Base-by-base conservation (phyloP, 2,329 filamentous ascomycete genomes). In the Phialophora tarda region DNA sequence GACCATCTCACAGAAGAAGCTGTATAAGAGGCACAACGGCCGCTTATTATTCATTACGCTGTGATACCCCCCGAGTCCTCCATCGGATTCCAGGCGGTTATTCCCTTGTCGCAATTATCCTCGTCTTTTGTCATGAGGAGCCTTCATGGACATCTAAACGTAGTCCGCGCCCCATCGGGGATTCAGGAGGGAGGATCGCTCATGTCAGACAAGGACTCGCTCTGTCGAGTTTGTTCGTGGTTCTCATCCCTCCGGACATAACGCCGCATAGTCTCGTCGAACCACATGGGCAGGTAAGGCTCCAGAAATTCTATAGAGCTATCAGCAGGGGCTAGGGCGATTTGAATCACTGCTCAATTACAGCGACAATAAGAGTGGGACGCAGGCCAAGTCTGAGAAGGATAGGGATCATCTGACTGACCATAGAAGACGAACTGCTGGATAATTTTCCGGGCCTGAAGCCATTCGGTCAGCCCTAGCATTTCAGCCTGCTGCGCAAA, bases 261-360 rank as follows among this genome's bases (percentile, higher is more conserved):
- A 21, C 2, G 6, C n/a, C n/a, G 12, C 51, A 63, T 26, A 11
- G 64, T 59, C 24, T 66, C 64, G 24, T 53, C 64, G 41, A 60
- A 62, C 59, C 64, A 66, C 12, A 32, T n/a, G 14, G 59, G 26
- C 21, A 59, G 34, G 34, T 54, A 32, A 7, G 44, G 54, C 53
- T 66, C 64, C 17, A 66, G 53, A 34, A 66, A 66, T 23, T 63
- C 38, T 44, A n/a, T n/a, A n/a, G 38, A n/a, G 17, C 17, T 44
- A 17, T 44, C 38, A 44, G 38, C 38, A n/a, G 38, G 38, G 21
- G 14, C 8, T 21, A 6, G 14, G 21, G 17, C 38, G 38, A 11
- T 44, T n/a, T n/a, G 17, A n/a, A n/a, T 17, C 34, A 44, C 17
- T 17, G 17, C 17, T n/a, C 38, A 1, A 7, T 6, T 44, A 17